Evolutionary conservation across 257 asterid species (phyloP).

Genomic region (Cordia subcordata): DNA sequence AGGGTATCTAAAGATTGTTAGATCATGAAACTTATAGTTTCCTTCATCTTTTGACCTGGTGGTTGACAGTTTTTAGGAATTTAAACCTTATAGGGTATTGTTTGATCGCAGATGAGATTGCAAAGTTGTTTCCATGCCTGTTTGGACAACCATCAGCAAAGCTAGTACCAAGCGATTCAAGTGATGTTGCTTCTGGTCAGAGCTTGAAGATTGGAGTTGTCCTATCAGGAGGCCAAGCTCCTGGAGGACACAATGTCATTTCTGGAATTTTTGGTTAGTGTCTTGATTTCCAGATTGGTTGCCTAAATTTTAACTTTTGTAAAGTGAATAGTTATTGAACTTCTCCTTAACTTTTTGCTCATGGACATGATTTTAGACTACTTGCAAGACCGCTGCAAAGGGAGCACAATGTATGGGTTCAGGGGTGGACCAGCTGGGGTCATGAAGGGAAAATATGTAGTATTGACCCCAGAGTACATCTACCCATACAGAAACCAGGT

Average conservation of each 20-base stretch:
- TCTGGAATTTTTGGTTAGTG: constrained; percentile 84
- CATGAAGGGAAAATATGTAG: constrained; percentile 80
- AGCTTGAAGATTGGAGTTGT: constrained; percentile 87
- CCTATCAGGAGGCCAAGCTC: constrained; percentile 98
- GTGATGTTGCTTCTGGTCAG: constrained; percentile 19
- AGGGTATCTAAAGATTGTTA: too few relatives aligned
- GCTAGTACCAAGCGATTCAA: constrained; percentile 60
- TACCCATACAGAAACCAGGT: constrained; percentile 98
- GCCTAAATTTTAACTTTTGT: neutral
- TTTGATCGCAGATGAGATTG: constrained; percentile 83
- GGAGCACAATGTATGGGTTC: constrained; percentile 90
- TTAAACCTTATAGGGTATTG: too few relatives aligned
- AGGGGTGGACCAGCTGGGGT: constrained; percentile 99
- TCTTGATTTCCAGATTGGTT: neutral
- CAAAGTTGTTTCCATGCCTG: constrained; percentile 74
- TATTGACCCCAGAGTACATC: constrained; percentile 72
- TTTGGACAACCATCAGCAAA: constrained; percentile 87
- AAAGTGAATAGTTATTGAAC: neutral
- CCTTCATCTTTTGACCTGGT: neutral
- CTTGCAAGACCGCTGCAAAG: constrained; percentile 83
- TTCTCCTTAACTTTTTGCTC: constrained; percentile 3
- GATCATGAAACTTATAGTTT: neutral
- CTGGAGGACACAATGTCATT: constrained; percentile 98
- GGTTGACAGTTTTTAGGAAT: neutral
- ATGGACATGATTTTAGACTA: constrained; percentile 48